phyloP scores from a whole-genome alignment of 768 basidiomycete genomes.

The Boletus vermiculosoides region DNA sequence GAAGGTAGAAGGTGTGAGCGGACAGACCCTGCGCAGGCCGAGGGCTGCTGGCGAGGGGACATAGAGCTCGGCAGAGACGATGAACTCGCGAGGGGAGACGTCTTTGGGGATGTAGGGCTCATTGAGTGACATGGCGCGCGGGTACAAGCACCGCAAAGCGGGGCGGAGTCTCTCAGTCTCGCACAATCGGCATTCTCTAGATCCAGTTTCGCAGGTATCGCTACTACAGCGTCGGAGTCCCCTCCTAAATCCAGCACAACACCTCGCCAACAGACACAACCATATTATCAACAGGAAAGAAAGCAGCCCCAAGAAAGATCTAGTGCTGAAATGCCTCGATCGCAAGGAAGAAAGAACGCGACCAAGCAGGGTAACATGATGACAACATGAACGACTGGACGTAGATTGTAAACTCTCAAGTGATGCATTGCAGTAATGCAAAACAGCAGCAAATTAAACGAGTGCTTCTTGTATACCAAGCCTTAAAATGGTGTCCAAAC shows the following conservation, averaged over 20 bases:
- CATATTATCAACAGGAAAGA: slow-evolving; percentile 12
- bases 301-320: slow-evolving; percentile 11
- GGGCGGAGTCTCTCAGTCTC: not conserved
- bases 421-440: slow-evolving; percentile 5
- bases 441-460: slow-evolving; percentile 16
- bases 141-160: not conserved
- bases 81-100: slow-evolving; percentile 45
- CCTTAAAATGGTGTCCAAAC: not conserved
- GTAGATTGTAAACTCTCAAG: slow-evolving; percentile 13
- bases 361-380: slow-evolving; percentile 13
- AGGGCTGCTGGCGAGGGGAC: slow-evolving; percentile 51
- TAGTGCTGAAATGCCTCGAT: slow-evolving; percentile 15
- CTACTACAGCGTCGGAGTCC: not conserved
- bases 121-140: slow-evolving; percentile 15
- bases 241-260: slow-evolving; percentile 5
- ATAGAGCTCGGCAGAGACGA: slow-evolving; percentile 61
- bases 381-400: slow-evolving; percentile 15
- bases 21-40: slow-evolving; percentile 57
- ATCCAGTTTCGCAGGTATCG: not conserved
- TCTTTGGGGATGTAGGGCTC: slow-evolving; percentile 10
- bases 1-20: not conserved
- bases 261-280: not conserved
- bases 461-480: not conserved
- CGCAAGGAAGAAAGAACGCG: slow-evolving; percentile 11
- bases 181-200: not conserved